Conservation (phyloP, 2,329 filamentous ascomycete species). For the Didymella sp. region DNA sequence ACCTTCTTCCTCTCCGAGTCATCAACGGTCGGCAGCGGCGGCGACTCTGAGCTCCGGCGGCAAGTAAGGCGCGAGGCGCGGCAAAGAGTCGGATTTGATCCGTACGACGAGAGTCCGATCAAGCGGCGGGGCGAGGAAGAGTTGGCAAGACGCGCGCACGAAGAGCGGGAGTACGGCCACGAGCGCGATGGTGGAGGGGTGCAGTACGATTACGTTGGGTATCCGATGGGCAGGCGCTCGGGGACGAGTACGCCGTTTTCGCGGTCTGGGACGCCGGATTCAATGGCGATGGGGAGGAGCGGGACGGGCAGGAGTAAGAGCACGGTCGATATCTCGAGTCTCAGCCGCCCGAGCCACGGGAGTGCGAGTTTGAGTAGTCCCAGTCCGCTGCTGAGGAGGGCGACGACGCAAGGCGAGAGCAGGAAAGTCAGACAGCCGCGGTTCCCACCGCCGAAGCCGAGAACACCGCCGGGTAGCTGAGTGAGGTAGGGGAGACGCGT, state of each 20-base stretch:
- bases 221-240: conserved; percentile 29
- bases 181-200: background rate
- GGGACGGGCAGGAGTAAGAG: background rate
- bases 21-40: conserved; percentile 69
- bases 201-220: conserved; percentile 42
- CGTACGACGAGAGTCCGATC: conserved; percentile 73
- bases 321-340: conserved; percentile 11
- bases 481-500: no score
- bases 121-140: conserved; percentile 73
- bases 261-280: conserved; percentile 20
- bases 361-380: conserved; percentile 16
- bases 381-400: conserved; percentile 45
- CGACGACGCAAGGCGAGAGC: conserved; percentile 35
- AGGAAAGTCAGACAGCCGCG: conserved; percentile 30
- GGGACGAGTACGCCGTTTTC: conserved; percentile 22
- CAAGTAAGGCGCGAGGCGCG: conserved; percentile 66
- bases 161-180: conserved; percentile 14
- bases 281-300: background rate
- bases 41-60: conserved; percentile 66
- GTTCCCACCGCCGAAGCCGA: conserved; percentile 16
- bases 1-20: conserved; percentile 83
- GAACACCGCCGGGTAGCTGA: conserved; percentile 2
- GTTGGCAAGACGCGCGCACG: conserved; percentile 51
- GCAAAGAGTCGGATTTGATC: conserved; percentile 71
- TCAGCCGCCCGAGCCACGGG: background rate